Evolutionary conservation across 495 filamentous ascomycete species (phyloP).

Genomic region (Lichenothelia convexa): DNA sequence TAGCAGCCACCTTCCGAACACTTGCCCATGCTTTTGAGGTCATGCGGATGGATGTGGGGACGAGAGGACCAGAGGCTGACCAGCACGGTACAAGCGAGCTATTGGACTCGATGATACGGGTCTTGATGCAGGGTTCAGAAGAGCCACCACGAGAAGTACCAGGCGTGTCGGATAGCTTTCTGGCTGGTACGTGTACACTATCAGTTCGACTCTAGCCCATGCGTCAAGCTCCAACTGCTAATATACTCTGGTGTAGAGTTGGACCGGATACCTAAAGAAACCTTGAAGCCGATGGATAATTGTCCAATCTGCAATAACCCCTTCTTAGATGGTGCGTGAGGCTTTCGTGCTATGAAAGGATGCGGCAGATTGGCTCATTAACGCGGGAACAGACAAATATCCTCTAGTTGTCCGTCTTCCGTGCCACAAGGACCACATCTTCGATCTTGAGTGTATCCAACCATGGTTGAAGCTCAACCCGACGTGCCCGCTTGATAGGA

Average conservation of each 20-base stretch:
- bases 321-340: conserved; percentile 58
- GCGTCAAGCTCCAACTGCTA: no score
- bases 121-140: conserved; percentile 42
- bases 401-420: conserved; percentile 76
- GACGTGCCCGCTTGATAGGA: conserved; percentile 75
- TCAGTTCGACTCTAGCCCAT: no score
- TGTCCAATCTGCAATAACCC: conserved; percentile 78
- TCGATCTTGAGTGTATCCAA: conserved; percentile 86
- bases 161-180: conserved; percentile 63
- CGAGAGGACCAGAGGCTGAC: conserved; percentile 2
- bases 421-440: conserved; percentile 63
- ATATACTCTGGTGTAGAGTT: no score
- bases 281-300: conserved; percentile 42
- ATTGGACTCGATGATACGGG: conserved; percentile 41
- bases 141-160: conserved; percentile 47
- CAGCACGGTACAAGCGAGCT: conserved; percentile 26
- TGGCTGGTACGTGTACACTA: no score
- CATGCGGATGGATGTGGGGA: conserved; percentile 14
- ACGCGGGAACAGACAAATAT: conserved; percentile 30
- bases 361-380: not conserved
- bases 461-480: conserved; percentile 82
- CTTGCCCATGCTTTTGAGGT: conserved; percentile 39
- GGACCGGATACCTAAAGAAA: conserved; percentile 58
- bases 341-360: no score
- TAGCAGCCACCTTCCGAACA: conserved; percentile 41